Evolutionary conservation across 2,329 filamentous ascomycete species (phyloP).

Genomic region (Scedosporium boydii): DNA sequence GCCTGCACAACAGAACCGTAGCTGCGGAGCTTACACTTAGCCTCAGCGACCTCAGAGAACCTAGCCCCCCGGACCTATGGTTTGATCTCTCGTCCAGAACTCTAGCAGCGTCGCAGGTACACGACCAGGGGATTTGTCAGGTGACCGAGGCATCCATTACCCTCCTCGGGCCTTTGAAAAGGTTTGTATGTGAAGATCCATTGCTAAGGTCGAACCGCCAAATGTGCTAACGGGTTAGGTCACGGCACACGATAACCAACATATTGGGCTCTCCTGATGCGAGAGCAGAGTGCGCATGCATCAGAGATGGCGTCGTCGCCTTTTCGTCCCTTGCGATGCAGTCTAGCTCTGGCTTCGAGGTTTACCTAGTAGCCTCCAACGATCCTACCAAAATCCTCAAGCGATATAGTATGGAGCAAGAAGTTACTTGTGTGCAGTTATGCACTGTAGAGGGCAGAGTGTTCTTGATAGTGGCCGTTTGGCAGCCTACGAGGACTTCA

Average conservation of each 20-base stretch:
- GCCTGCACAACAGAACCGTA: constrained; percentile 37
- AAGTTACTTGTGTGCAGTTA: constrained; percentile 37
- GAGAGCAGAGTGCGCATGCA: constrained; percentile 32
- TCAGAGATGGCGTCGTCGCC: constrained; percentile 27
- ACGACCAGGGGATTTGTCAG: constrained; percentile 35
- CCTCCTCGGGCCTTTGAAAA: constrained; percentile 14
- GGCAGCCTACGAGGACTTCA: constrained; percentile 11
- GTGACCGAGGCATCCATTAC: constrained; percentile 40
- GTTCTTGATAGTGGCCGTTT: constrained; percentile 18
- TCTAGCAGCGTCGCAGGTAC: constrained; percentile 30
- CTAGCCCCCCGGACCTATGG: constrained; percentile 27
- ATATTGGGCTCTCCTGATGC: constrained; percentile 18
- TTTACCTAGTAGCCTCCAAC: not conserved
- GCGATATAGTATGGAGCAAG: constrained; percentile 13
- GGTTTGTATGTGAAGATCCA: not conserved
- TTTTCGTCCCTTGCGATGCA: constrained; percentile 27
- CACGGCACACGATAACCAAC: constrained; percentile 22
- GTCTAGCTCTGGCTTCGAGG: not conserved
- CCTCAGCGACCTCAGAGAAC: constrained; percentile 33
- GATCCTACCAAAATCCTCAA: not conserved
- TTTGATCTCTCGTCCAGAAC: constrained; percentile 47
- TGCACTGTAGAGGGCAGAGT: constrained; percentile 13
- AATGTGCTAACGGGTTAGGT: constrained; percentile 10
- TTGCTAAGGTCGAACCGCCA: not conserved
- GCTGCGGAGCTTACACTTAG: constrained; percentile 39